A percentile compares a stretch with the other conserved stretches of the same genome.
phyloP scores from a whole-genome alignment of 768 basidiomycete genomes.

The Leccinellum rugosiceps region DNA sequence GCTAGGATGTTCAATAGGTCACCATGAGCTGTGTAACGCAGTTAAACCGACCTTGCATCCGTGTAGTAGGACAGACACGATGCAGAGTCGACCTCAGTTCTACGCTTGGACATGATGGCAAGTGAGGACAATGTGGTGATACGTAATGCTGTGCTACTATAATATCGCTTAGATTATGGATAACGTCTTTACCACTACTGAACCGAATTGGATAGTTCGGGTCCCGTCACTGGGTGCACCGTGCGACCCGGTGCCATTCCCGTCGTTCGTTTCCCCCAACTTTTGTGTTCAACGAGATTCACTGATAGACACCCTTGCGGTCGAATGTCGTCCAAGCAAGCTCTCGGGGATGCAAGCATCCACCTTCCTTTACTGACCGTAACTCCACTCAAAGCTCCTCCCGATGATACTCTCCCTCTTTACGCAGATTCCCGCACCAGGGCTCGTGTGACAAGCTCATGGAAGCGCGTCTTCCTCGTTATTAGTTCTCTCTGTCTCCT shows the following conservation, averaged over 20 bases:
- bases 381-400: neutral
- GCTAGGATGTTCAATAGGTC: neutral
- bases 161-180: too few relatives aligned
- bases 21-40: neutral
- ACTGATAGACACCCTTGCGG: neutral
- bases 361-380: neutral
- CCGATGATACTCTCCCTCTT: slow-evolving; percentile 17
- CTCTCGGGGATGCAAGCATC: neutral
- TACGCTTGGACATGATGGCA: slow-evolving; percentile 4
- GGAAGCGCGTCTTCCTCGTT: slow-evolving; percentile 12
- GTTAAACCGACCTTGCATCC: slow-evolving; percentile 9
- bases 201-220: neutral
- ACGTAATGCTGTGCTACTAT: too few relatives aligned
- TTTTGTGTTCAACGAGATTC: neutral
- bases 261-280: too few relatives aligned
- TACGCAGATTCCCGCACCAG: slow-evolving; percentile 6
- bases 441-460: neutral
- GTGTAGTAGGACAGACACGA: slow-evolving; percentile 12
- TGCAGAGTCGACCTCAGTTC: slow-evolving; percentile 7
- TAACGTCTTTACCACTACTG: too few relatives aligned
- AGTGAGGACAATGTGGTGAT: neutral
- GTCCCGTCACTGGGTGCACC: too few relatives aligned
- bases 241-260: too few relatives aligned
- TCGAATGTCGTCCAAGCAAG: slow-evolving; percentile 8
- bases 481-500: slow-evolving; percentile 14